Evolutionary conservation across 768 basidiomycete species (phyloP).

Genomic region (Podaxis sp.): DNA sequence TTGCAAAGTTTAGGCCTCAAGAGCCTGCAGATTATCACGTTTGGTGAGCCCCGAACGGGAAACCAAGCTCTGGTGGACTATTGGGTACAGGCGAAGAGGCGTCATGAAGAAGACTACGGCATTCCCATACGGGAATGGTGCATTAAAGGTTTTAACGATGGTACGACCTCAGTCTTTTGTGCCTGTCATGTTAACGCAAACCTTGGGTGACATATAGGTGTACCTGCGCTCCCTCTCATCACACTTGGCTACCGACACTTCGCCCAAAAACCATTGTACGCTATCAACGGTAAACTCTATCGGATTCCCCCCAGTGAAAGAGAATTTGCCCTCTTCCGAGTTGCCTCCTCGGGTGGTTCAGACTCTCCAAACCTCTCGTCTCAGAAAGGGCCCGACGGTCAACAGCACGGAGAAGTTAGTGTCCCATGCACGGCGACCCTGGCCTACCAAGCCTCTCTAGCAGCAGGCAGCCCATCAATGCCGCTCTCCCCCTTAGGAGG

Average conservation of each 20-base stretch:
- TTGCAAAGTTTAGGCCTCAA: conserved; percentile 27
- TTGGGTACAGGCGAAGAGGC: conserved; percentile 38
- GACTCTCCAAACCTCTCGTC: neutral
- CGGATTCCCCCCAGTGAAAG: conserved; percentile 43
- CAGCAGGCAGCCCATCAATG: conserved; percentile 16
- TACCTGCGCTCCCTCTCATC: conserved; percentile 55
- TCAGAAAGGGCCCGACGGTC: neutral
- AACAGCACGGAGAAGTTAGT: neutral
- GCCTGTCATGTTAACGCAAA: neutral
- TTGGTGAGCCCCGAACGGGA: conserved; percentile 53
- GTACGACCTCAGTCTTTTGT: conserved; percentile 26
- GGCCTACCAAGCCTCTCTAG: neutral
- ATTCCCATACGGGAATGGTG: conserved; percentile 44
- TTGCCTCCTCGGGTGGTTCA: conserved; percentile 14
- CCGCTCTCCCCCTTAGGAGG: conserved; percentile 49
- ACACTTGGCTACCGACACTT: conserved; percentile 55
- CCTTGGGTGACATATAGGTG: conserved; percentile 35
- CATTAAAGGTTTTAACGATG: conserved; percentile 58
- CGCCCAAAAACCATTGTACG: conserved; percentile 47
- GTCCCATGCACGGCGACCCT: neutral
- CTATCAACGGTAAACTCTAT: conserved; percentile 47
- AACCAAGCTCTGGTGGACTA: conserved; percentile 39
- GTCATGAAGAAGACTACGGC: conserved; percentile 36
- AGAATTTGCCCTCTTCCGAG: conserved; percentile 47
- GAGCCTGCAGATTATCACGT: conserved; percentile 42